Conservation (phyloP, 495 filamentous ascomycete genomes). For the Aspergillus conjunctus region DNA sequence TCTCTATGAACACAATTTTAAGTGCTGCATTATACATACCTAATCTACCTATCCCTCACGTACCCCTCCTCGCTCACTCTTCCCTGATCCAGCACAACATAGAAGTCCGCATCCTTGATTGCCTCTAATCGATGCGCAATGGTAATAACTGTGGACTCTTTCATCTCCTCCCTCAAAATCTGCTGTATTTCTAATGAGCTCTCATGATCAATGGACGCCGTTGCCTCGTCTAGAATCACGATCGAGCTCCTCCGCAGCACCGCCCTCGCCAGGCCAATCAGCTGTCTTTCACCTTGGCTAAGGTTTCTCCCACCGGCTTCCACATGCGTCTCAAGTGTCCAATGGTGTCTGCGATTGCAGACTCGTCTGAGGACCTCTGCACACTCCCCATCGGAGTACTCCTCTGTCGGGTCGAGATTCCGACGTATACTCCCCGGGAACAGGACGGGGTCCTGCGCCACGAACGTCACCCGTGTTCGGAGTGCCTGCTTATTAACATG, state of each 20-base stretch:
- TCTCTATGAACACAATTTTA: too few relatives aligned
- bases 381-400: slow-evolving; percentile 54
- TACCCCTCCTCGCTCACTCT: slow-evolving; percentile 45
- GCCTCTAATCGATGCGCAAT: slow-evolving; percentile 85
- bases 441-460: slow-evolving; percentile 66
- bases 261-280: slow-evolving; percentile 61
- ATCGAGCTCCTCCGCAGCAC: slow-evolving; percentile 60
- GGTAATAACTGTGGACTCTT: slow-evolving; percentile 78
- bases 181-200: slow-evolving; percentile 78
- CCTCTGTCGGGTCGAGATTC: slow-evolving; percentile 57
- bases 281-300: slow-evolving; percentile 63
- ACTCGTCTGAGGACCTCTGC: slow-evolving; percentile 52
- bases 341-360: slow-evolving; percentile 51
- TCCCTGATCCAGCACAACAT: slow-evolving; percentile 70
- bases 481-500: slow-evolving; percentile 61
- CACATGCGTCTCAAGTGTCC: slow-evolving; percentile 56
- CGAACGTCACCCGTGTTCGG: slow-evolving; percentile 60
- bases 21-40: not conserved
- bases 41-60: slow-evolving; percentile 31
- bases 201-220: slow-evolving; percentile 79
- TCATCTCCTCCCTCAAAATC: slow-evolving; percentile 72
- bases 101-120: slow-evolving; percentile 74
- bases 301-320: slow-evolving; percentile 61
- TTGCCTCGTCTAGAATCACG: slow-evolving; percentile 76
- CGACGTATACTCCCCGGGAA: slow-evolving; percentile 62